Percentiles rank a stretch among this genome's conserved stretches.
These are phyloP conservation scores for Naganishia randhawae DNA, from an alignment of 768 basidiomycete species.

Conservation along the genomic window DNA sequence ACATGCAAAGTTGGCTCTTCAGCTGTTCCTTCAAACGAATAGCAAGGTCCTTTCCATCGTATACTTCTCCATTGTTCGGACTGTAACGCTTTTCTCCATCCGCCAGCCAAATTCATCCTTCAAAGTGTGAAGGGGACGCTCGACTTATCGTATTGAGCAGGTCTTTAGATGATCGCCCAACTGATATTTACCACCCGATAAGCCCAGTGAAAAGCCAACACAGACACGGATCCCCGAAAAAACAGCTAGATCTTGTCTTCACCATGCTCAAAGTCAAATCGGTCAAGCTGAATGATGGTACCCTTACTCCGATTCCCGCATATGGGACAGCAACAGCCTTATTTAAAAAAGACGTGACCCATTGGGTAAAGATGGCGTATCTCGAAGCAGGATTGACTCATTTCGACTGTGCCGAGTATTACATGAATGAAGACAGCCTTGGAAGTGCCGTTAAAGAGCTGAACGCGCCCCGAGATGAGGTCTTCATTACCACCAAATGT, in stretches of 20 bases:
- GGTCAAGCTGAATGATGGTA: not conserved
- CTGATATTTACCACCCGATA: no score
- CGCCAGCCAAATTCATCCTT: not conserved
- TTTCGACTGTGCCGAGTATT: constrained; percentile 22
- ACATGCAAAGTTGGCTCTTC: not conserved
- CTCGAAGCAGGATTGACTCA: not conserved
- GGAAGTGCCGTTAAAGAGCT: constrained; percentile 43
- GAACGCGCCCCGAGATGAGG: constrained; percentile 40
- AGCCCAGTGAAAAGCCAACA: no score
- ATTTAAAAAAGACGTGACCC: not conserved
- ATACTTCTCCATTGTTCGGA: not conserved
- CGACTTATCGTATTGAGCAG: no score
- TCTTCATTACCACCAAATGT: constrained; percentile 58
- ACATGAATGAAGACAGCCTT: constrained; percentile 46
- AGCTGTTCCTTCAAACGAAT: not conserved
- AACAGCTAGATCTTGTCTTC: not conserved
- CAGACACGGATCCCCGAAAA: not conserved
- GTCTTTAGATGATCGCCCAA: no score
- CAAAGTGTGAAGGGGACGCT: no score
- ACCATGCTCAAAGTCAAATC: not conserved
- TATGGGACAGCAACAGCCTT: constrained; percentile 1
- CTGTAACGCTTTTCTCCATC: not conserved
- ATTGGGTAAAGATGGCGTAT: constrained; percentile 4
- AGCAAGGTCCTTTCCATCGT: not conserved
- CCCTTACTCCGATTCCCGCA: not conserved